phyloP scores from a whole-genome alignment of 1,284 basidiomycete genomes.

The Megacollybia platyphylla region DNA sequence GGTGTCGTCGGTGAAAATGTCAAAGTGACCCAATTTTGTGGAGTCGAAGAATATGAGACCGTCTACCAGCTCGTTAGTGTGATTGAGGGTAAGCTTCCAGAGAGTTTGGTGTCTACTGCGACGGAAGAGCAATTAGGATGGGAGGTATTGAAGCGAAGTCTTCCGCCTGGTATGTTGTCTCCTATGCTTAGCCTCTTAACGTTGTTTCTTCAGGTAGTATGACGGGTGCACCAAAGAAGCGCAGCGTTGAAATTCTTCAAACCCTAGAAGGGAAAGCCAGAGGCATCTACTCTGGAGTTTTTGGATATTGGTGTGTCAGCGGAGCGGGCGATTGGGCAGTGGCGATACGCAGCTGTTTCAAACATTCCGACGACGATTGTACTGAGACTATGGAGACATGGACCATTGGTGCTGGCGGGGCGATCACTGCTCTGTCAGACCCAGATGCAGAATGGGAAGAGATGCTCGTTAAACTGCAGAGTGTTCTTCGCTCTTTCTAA shows the following conservation, averaged over 20 bases:
- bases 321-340: slow-evolving; percentile 91
- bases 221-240: slow-evolving; percentile 95
- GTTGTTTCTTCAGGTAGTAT: slow-evolving; percentile 60
- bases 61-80: slow-evolving; percentile 97
- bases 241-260: slow-evolving; percentile 85
- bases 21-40: slow-evolving; percentile 76
- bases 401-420: slow-evolving; percentile 86
- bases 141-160: slow-evolving; percentile 66
- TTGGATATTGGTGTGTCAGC: slow-evolving; percentile 87
- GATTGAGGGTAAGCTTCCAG: slow-evolving; percentile 54
- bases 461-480: slow-evolving; percentile 76
- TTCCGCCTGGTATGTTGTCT: slow-evolving; percentile 69
- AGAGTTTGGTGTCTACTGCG: slow-evolving; percentile 16
- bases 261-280: slow-evolving; percentile 64
- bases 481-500: slow-evolving; percentile 53
- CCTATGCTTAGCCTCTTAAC: neutral
- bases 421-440: slow-evolving; percentile 89
- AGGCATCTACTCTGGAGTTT: slow-evolving; percentile 86
- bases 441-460: slow-evolving; percentile 89
- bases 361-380: slow-evolving; percentile 23
- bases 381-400: slow-evolving; percentile 35
- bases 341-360: slow-evolving; percentile 89
- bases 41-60: slow-evolving; percentile 86
- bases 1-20: slow-evolving; percentile 69
- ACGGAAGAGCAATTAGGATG: slow-evolving; percentile 48